Evolutionary conservation across 495 filamentous ascomycete species (phyloP).

Genomic region (Antarctomyces pellizariae): DNA sequence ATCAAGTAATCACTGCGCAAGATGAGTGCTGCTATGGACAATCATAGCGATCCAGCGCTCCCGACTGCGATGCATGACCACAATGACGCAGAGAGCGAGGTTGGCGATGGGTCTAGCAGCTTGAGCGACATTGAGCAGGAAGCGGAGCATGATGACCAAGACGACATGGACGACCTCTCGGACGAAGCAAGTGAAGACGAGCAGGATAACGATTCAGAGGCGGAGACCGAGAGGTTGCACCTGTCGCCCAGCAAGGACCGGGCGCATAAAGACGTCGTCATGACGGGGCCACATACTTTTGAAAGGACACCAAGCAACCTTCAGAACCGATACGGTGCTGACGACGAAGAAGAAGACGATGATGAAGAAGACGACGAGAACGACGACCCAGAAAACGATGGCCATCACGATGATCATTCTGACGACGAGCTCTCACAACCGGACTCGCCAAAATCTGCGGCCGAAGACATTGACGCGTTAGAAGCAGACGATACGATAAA

Average conservation of each 20-base stretch:
- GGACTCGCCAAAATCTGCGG: conserved; percentile 7
- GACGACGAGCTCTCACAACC: conserved; percentile 14
- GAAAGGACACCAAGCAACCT: conserved; percentile 48
- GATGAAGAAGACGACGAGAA: conserved; percentile 21
- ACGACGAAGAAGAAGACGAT: conserved; percentile 16
- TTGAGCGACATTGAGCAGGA: conserved; percentile 73
- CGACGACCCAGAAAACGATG: conserved; percentile 16
- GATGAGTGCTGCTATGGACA: conserved; percentile 11
- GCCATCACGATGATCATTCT: conserved; percentile 16
- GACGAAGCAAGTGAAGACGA: conserved; percentile 29
- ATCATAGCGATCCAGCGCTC: not conserved
- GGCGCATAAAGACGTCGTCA: conserved; percentile 33
- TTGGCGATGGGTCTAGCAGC: conserved; percentile 28
- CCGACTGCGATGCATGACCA: conserved; percentile 15
- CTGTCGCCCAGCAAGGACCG: conserved; percentile 62
- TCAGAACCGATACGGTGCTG: conserved; percentile 19
- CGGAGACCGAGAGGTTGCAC: conserved; percentile 87
- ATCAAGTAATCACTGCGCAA: no score
- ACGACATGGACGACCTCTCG: conserved; percentile 26
- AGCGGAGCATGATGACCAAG: conserved; percentile 21
- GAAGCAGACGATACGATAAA: conserved; percentile 7
- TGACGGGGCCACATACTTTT: conserved; percentile 21
- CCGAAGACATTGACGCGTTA: conserved; percentile 7
- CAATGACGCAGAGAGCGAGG: conserved; percentile 8
- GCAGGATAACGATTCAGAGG: conserved; percentile 63